Evolutionary conservation across 1,284 basidiomycete genomes (phyloP), one percentile per base, ranked within the genome.

Genomic region (Rhodotorula sp.): DNA sequence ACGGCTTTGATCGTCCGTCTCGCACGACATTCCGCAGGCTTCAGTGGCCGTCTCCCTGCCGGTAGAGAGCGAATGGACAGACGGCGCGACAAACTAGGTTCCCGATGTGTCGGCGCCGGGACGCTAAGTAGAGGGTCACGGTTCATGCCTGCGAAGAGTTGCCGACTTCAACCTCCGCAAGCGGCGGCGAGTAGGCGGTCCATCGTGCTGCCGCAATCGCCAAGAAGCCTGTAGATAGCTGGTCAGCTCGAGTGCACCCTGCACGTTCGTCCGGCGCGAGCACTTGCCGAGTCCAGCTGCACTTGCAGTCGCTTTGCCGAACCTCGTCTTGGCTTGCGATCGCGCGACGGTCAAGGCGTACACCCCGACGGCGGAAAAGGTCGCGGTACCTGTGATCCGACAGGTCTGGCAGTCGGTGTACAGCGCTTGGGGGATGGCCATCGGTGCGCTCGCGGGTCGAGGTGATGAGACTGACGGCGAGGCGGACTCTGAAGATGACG

Each of bases 401-500:
- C 73, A 74, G 22, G 67, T 48, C 48, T 69, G 60, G 58, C 73
- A 74, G 66, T 74, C 70, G 49, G 71, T 67, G 46, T 66, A 69
- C 59, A 60, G n/a, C 10, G 26, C 12, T 17, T 22, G 4, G 4
- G 22, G 42, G 53, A 56, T 24, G n/a, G 6, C 24, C 14, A n/a
- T 14, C 14, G 51, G 6, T 15, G 51, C 24, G 26, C 24, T 51
- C 24, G n/a, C 22, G n/a, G 49, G 24, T 22, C 20, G 12, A 22
- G 49, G 22, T n/a, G 49, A 24, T 51, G 53, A 46, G 37, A 55
- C 15, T 4, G 26, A 44, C 4, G 55, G 20, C 7, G 33, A 18
- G 1, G 55, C 18, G 22, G 57, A 14, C 24, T 30, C 51, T 4
- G 4, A 3, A 26, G 53, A 29, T 2, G n/a, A 4, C 17, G 26